phyloP scores from a whole-genome alignment of 352 stramenopile genomes.

The Phytophthora macrochlamydospora region DNA sequence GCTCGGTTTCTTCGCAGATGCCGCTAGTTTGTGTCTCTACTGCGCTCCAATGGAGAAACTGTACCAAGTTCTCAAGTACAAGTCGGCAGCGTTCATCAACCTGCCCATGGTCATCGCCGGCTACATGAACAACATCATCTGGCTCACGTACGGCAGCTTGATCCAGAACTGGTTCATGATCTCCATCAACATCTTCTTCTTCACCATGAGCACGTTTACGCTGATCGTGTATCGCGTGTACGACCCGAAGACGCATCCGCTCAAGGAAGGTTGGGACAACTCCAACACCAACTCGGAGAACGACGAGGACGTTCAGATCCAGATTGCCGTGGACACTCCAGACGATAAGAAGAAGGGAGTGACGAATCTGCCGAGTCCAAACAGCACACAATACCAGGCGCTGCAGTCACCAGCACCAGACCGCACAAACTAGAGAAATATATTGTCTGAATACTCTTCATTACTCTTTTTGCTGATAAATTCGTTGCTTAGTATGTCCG shows the following conservation, averaged over 20 bases:
- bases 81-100: conserved; percentile 46
- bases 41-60: conserved; percentile 55
- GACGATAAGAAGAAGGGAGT: conserved; percentile 11
- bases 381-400: conserved; percentile 21
- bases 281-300: conserved; percentile 20
- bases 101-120: conserved; percentile 53
- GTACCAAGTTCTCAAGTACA: conserved; percentile 47
- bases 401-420: conserved; percentile 14
- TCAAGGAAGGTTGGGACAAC: conserved; percentile 28
- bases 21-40: conserved; percentile 40
- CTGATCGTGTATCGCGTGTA: conserved; percentile 37
- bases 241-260: conserved; percentile 29
- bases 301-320: conserved; percentile 17
- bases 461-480: not conserved
- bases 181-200: conserved; percentile 44
- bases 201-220: conserved; percentile 35
- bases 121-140: conserved; percentile 53
- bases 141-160: conserved; percentile 49
- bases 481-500: too few species aligned
- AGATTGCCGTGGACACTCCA: conserved; percentile 15
- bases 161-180: conserved; percentile 45
- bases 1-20: conserved; percentile 38
- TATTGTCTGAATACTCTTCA: conserved; percentile 8
- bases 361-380: conserved; percentile 12
- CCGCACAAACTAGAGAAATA: conserved; percentile 30